Evolutionary conservation across 2,329 filamentous ascomycete genomes (phyloP).

Genomic region (Sclerotinia spermophila): DNA sequence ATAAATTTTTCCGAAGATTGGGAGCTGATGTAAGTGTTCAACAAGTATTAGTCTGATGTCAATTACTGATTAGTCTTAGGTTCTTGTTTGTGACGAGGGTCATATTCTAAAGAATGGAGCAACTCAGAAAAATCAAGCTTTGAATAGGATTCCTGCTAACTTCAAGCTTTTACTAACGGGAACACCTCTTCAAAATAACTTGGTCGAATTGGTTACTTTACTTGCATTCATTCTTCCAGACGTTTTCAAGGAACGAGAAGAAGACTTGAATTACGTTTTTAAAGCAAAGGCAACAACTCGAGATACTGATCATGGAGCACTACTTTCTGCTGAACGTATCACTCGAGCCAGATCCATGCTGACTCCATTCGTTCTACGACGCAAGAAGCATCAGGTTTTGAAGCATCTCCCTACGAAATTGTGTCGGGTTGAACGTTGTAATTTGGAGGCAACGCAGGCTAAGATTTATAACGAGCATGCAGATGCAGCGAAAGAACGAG

Average conservation of each 20-base stretch:
- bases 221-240: conserved; percentile 90
- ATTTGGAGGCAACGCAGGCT: conserved; percentile 69
- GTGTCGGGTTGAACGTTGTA: conserved; percentile 74
- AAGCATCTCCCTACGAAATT: conserved; percentile 76
- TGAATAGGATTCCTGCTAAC: conserved; percentile 72
- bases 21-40: conserved; percentile 44
- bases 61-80: conserved; percentile 28
- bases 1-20: conserved; percentile 58
- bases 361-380: conserved; percentile 88
- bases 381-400: conserved; percentile 92
- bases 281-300: conserved; percentile 85
- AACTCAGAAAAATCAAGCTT: conserved; percentile 74
- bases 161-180: conserved; percentile 87
- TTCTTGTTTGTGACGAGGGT: conserved; percentile 81
- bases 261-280: conserved; percentile 83
- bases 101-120: conserved; percentile 88
- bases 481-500: conserved; percentile 56
- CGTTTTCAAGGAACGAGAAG: conserved; percentile 72
- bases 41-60: not conserved
- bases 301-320: conserved; percentile 73
- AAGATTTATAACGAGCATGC: conserved; percentile 71
- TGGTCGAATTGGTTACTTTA: conserved; percentile 85
- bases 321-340: conserved; percentile 84
- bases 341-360: conserved; percentile 85
- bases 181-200: conserved; percentile 90